Evolutionary conservation across 768 basidiomycete species (phyloP), one percentile per base, ranked within the genome.

Genomic region (Pisolithus microcarpus): DNA sequence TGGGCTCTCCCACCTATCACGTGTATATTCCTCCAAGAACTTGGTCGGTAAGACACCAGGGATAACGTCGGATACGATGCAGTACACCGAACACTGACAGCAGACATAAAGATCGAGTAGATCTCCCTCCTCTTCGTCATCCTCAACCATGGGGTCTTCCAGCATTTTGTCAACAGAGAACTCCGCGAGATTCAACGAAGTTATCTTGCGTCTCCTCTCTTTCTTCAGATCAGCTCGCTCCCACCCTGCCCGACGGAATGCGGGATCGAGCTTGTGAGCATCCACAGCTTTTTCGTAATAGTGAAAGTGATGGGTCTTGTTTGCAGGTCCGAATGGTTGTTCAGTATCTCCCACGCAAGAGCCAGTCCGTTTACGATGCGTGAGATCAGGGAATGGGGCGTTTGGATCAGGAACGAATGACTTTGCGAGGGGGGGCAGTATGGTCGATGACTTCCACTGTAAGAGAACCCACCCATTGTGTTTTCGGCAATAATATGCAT

Each of bases 381-480:
- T 52, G 57, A 75, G 75, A 50, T 83, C 75, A 0, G 87, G 87
- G 23, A 87, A 74, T 5, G 75, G 73, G 23, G 61, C 62, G 49
- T 73, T 61, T 50, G 65, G 55, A 38, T 66, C 68, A 26, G 63
- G 63, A 21, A 70, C 62, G 56, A 81, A 86, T 5, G 80, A 79
- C 39, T 66, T 68, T 16, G 81, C 75, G 19, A 88, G 72, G 6
- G 82, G 80, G 3, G 85, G 86, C 8, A 77, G 61, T 36, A 82
- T 72, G 18, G 74, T 71, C 11, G 85, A 82, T 13, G 77, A 76
- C 55, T 80, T 81, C 83, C 85, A 87, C 37, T 71, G 73, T 15
- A 91, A 71, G 37, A 91, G 75, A 31, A 89, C 78, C 89, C 89
- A 92, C 6, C 84, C 84, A 57, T 91, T 87, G 51, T 91, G 85